Percentiles rank a stretch among this genome's conserved stretches.
Evolutionary conservation across 2,329 filamentous ascomycete species (phyloP).

Genomic region (Penicillium decumbens): DNA sequence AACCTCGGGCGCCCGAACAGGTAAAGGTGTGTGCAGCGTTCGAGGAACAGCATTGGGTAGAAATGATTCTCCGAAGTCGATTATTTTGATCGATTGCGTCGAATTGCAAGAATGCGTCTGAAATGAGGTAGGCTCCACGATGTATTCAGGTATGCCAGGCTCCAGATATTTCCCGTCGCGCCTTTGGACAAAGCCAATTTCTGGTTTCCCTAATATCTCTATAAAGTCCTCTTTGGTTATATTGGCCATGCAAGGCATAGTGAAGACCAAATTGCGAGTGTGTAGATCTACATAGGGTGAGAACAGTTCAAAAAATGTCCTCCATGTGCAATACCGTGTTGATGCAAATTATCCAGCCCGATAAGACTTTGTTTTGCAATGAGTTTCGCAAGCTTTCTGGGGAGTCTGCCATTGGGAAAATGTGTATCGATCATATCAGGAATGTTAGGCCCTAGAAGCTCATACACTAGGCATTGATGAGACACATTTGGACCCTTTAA

Average conservation of each 20-base stretch:
- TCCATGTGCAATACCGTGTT: slow-evolving; percentile 40
- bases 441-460: slow-evolving; percentile 41
- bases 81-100: slow-evolving; percentile 26
- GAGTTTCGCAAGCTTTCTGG: slow-evolving; percentile 39
- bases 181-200: slow-evolving; percentile 22
- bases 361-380: slow-evolving; percentile 41
- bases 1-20: slow-evolving; percentile 37
- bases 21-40: slow-evolving; percentile 33
- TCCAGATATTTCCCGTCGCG: slow-evolving; percentile 22
- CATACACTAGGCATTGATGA: slow-evolving; percentile 47
- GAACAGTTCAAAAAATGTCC: slow-evolving; percentile 28
- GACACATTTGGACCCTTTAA: slow-evolving; percentile 43
- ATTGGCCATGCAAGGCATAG: slow-evolving; percentile 14
- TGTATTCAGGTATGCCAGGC: slow-evolving; percentile 22
- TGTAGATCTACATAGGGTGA: slow-evolving; percentile 25
- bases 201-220: slow-evolving; percentile 24
- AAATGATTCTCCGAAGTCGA: slow-evolving; percentile 42
- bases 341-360: slow-evolving; percentile 39
- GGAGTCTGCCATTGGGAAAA: slow-evolving; percentile 36
- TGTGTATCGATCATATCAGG: slow-evolving; percentile 35
- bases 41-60: slow-evolving; percentile 16
- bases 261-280: slow-evolving; percentile 28
- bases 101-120: slow-evolving; percentile 10
- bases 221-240: slow-evolving; percentile 18
- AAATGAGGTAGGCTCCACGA: slow-evolving; percentile 20